Base-by-base conservation (phyloP, 2,329 filamentous ascomycete species). In the Monilinia laxa region DNA sequence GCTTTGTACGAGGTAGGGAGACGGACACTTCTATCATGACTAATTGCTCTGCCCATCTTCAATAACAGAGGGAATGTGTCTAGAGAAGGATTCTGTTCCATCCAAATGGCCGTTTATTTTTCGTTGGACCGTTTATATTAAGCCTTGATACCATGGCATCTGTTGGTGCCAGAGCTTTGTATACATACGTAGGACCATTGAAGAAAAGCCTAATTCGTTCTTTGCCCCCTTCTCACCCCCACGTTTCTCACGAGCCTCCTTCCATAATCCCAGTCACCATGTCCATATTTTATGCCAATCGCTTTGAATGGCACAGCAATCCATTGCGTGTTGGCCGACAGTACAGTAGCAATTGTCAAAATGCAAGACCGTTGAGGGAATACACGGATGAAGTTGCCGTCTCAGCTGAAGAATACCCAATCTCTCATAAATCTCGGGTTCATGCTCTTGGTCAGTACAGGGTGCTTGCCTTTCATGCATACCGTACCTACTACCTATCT, bases 241-340 rank as follows among this genome's bases (percentile, higher is more conserved):
- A 65, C 63, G 45, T 53, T 65, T 59, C 55, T 52, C 54, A 52
- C 54, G 54, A 59, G 45, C 54, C 45, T 59, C 54, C n/a, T 23
- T 35, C 9, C n/a, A 23, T 23, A 40, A 53, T n/a, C 59, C 59
- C 31, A 53, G 49, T 62, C 45, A 52, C 10, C 47, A 28, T 40
- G 2, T 40, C 40, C 18, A 23, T 28, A 35, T 28, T 40, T n/a
- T 23, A 38, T 25, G 20, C 63, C 42, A 47, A 47, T 23, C n/a
- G n/a, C n/a, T 65, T 49, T 25, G 3, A 28, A 58, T 18, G 35
- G 16, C 28, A 49, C 25, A 10, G 14, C 14, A 25, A 11, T 28
- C 18, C 18, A 59, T 12, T 49, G 31, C 42, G 31, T 35, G 20
- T 31, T 35, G 28, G 12, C 56, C 18, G 20, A 47, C 18, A 18